phyloP scores from a whole-genome alignment of 2,329 filamentous ascomycete genomes.

The Fusarium vanettenii region DNA sequence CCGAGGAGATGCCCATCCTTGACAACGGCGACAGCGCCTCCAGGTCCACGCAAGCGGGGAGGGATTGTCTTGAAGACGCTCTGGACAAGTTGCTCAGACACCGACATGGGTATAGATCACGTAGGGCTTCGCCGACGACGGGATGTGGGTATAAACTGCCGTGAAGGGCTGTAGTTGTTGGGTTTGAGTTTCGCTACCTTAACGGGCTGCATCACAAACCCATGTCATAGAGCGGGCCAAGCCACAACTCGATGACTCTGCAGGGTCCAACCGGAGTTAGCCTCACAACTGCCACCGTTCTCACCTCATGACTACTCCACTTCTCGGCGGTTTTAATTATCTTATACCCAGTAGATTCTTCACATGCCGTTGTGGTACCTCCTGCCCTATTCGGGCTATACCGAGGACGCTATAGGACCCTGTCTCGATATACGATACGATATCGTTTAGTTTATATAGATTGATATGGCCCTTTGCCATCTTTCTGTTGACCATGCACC shows the following conservation, averaged over 20 bases:
- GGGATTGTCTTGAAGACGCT: conserved; percentile 14
- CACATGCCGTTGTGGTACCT: neutral
- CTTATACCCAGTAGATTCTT: neutral
- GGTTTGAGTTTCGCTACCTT: neutral
- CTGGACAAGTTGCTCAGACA: conserved; percentile 4
- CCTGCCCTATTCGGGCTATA: conserved; percentile 3
- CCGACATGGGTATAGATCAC: neutral
- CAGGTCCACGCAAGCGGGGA: conserved; percentile 28
- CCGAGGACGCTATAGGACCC: neutral
- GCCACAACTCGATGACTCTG: neutral
- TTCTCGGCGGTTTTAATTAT: neutral
- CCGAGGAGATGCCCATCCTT: conserved; percentile 21
- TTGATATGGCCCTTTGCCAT: neutral
- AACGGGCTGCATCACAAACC: neutral
- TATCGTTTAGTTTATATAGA: neutral
- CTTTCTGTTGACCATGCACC: neutral
- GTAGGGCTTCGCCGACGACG: neutral
- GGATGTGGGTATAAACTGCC: conserved; percentile 19
- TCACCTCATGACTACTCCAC: neutral
- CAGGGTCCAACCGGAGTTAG: conserved; percentile 1
- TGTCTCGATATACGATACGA: neutral
- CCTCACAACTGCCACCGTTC: conserved; percentile 5
- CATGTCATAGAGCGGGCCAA: conserved; percentile 31
- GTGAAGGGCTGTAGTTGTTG: neutral
- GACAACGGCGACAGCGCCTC: conserved; percentile 26